Base-by-base conservation (phyloP, 352 stramenopile species). In the Aphanomyces cochlioides region DNA sequence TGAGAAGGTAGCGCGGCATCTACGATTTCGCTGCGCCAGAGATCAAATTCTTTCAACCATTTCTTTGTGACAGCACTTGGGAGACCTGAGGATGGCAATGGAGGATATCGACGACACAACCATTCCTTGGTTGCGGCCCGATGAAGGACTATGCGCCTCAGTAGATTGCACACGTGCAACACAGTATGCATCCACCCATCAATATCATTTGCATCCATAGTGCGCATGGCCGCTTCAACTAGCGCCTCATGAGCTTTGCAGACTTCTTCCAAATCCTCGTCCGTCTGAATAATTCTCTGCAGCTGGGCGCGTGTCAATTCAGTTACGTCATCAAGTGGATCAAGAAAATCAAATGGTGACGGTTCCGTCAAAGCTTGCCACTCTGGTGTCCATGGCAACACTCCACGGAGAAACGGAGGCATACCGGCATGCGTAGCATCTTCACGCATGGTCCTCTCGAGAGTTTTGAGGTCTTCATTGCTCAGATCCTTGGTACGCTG, bases 61-160 rank as follows among this genome's bases (percentile, higher is more conserved):
- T 17, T 3, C 12, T 19, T 40, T 17, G 43, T 39, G 8, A 7
- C 54, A 39, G 39, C 6, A 2, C n/a, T 38, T 10, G 8, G 2
- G 50, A 19, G 8, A 28, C 28, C 28, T 10, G 50, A 34, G 1
- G 37, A 8, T 17, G 50, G 28, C 17, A n/a, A 19, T 40, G 56
- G 43, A 12, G 28, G 43, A 36, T 61, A 61, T 8, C 54, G 40
- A 28, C 64, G 64, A 17, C 47, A 56, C 3, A 38, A 21, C 64
- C 43, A 61, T 43, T 70, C 64, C n/a, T 70, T 56, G 37, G 34
- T 10, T 40, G 48, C 64, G 8, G 43, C 43, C 15, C 40, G 64
- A 43, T 70, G 43, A 15, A 10, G 17, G 17, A 70, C 64, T 10
- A 70, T 41, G 3, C 34, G 47, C n/a, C 64, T 47, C 37, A 61